phyloP scores from a whole-genome alignment of 139 green algal species.

The Desmodesmus armatus region DNA sequence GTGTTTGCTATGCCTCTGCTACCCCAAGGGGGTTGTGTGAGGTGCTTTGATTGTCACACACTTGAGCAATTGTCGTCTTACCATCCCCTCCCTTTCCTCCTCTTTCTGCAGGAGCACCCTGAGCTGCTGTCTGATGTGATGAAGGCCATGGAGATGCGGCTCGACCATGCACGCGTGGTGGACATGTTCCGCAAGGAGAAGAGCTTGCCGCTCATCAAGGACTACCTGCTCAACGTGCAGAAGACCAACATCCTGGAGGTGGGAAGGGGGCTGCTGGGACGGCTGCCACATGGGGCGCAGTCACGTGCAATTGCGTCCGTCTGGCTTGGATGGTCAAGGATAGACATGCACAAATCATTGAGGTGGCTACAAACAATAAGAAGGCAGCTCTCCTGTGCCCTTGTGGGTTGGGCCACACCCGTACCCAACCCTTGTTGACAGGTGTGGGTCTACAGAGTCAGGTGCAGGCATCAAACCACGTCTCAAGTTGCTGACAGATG shows the following conservation, averaged over 20 bases:
- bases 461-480: too few species aligned
- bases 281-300: background rate
- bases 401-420: too few species aligned
- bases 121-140: slow-evolving; percentile 96
- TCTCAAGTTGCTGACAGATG: background rate
- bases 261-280: background rate
- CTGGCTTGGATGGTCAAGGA: background rate
- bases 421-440: too few species aligned
- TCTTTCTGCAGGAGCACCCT: slow-evolving; percentile 88
- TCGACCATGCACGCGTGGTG: slow-evolving; percentile 96
- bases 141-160: slow-evolving; percentile 86
- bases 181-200: slow-evolving; percentile 89
- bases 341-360: background rate
- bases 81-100: too few species aligned
- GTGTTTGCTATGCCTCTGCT: too few species aligned
- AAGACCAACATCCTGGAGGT: slow-evolving; percentile 90
- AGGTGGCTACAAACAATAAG: too few species aligned
- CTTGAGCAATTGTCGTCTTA: too few species aligned
- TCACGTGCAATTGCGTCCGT: background rate
- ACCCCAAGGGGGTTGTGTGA: too few species aligned
- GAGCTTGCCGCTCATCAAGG: slow-evolving; percentile 95
- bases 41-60: too few species aligned
- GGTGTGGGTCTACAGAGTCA: too few species aligned
- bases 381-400: background rate
- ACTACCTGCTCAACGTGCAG: slow-evolving; percentile 96